A percentile compares a stretch with the other conserved stretches of the same genome.
Evolutionary conservation across 2,329 filamentous ascomycete genomes (phyloP).

Genomic region (Elsinoe perseae): DNA sequence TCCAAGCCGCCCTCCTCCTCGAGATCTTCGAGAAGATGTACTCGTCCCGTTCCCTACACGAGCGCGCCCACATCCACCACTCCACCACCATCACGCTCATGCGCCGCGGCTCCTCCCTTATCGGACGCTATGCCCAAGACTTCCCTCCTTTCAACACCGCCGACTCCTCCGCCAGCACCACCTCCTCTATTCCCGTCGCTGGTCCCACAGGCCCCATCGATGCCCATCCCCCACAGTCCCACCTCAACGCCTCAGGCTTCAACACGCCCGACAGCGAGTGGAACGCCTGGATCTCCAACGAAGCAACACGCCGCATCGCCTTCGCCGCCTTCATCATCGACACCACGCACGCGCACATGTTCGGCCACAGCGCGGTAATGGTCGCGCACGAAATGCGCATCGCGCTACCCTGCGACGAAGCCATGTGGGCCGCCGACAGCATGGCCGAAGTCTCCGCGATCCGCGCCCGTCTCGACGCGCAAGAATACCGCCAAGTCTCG

Average conservation of each 20-base stretch:
- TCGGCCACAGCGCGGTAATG: constrained; percentile 95
- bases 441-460: constrained; percentile 78
- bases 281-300: constrained; percentile 92
- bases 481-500: constrained; percentile 73
- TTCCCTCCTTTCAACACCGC: constrained; percentile 64
- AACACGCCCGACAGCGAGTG: constrained; percentile 83
- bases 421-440: constrained; percentile 83
- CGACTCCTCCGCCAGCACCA: constrained; percentile 40
- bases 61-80: constrained; percentile 92
- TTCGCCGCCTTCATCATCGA: constrained; percentile 95
- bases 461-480: constrained; percentile 69
- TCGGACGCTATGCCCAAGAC: constrained; percentile 76
- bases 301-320: constrained; percentile 79
- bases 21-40: constrained; percentile 99
- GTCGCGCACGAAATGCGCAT: constrained; percentile 91
- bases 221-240: constrained; percentile 37
- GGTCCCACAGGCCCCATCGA: constrained; percentile 34
- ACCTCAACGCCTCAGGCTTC: constrained; percentile 36
- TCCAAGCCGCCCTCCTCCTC: constrained; percentile 79
- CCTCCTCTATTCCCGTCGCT: constrained; percentile 42
- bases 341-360: constrained; percentile 95
- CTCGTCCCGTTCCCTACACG: constrained; percentile 81
- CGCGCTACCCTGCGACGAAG: constrained; percentile 85
- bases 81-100: constrained; percentile 92
- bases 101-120: constrained; percentile 83